A percentile compares a stretch with the other conserved stretches of the same genome.
Conservation (phyloP, 2,329 filamentous ascomycete species). For the Aspergillus alliaceus region DNA sequence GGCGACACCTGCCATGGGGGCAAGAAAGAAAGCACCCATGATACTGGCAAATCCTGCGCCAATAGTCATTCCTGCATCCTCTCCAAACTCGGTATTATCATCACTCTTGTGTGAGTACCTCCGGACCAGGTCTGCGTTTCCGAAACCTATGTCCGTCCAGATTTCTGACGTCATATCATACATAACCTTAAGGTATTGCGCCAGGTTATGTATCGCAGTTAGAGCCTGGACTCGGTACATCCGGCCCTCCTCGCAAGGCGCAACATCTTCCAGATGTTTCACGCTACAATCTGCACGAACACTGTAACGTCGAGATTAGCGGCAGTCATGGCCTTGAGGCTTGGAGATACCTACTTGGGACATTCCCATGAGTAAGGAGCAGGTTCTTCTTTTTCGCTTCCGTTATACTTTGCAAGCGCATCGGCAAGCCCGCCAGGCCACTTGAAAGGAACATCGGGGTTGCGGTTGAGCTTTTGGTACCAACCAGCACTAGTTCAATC, state of each 20-base stretch:
- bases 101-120: background rate
- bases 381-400: background rate
- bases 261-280: background rate
- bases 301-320: background rate
- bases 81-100: background rate
- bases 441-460: background rate
- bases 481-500: background rate
- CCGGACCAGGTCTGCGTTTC: background rate
- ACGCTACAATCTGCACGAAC: background rate
- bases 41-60: background rate
- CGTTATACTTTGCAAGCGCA: background rate
- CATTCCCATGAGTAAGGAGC: background rate
- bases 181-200: background rate
- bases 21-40: background rate
- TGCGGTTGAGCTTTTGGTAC: background rate
- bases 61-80: background rate
- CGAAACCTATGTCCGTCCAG: background rate
- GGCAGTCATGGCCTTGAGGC: background rate
- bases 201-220: background rate
- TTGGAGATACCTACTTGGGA: background rate
- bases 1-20: background rate
- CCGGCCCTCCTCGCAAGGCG: background rate
- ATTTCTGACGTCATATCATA: background rate
- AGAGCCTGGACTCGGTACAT: background rate
- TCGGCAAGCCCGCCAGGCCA: background rate